Base-by-base conservation (phyloP, 2,329 filamentous ascomycete species). In the Hypoxylon sp. region DNA sequence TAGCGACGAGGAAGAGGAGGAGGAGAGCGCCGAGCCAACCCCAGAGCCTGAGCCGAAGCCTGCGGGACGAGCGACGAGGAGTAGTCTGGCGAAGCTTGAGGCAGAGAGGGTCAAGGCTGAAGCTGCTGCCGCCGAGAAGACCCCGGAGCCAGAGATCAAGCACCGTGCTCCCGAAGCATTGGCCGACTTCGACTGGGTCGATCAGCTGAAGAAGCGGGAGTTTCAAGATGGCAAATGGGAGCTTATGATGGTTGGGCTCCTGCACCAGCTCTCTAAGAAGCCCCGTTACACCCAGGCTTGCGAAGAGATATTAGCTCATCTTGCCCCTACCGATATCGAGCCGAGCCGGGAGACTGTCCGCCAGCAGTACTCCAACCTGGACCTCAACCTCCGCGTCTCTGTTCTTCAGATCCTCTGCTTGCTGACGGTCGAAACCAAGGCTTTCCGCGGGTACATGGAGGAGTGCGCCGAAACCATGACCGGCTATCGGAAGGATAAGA, bases 381-480 rank as follows among this genome's bases (percentile, higher is more conserved):
- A 97, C 71, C 81, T 97, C 66, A 97, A 98, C 71, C 78, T 89
- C 48, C 90, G 94, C 11, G 85, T 94, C 33, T 84, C 88, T 63
- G 89, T 88, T 18, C 81, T 99, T 41, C 90, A 97, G 71, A 89
- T 96, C 29, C 85, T 97, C 53, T 92, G 91, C 72, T 88, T 94
- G 79, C 80, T 98, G 59, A 93, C 91, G 1, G 83, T 93, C 53
- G 89, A 92, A 69, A 97, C 95, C 0, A 93, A 92, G 72, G 88
- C 90, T 2, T 85, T 98, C 65, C 88, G 94, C 49, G 88, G 86
- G 13, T 96, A 96, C 72, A 89, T 99, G 81, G 92, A 97, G 66
- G 89, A 94, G 62, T 96, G 93, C 76, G 92, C 90, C 63, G 91
- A 94, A 70, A 90, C 92, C 50, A 97, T 98, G 93, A 99, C 95